A percentile compares a stretch with the other conserved stretches of the same genome.
Evolutionary conservation across 176 grass and related monocot genomes (phyloP).

Genomic region (Elymus sibiricus): DNA sequence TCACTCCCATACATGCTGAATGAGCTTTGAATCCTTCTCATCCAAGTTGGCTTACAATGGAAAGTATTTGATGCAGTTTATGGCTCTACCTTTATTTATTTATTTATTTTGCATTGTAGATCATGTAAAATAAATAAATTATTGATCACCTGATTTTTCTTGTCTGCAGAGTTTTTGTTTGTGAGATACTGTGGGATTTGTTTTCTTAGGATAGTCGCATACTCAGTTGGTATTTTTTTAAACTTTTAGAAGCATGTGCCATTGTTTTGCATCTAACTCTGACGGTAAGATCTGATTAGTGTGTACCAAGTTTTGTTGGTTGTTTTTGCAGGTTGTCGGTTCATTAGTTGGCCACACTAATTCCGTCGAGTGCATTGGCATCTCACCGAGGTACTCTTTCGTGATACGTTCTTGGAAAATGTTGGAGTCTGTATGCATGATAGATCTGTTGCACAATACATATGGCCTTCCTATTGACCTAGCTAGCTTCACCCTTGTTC

Average conservation of each 20-base stretch:
- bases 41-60: background rate
- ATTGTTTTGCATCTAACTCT: background rate
- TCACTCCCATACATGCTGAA: too few species aligned
- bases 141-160: background rate
- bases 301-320: background rate
- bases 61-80: background rate
- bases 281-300: background rate
- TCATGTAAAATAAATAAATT: background rate
- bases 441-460: too few species aligned
- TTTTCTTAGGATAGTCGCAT: background rate
- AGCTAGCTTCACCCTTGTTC: too few species aligned
- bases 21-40: background rate
- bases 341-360: conserved; percentile 50
- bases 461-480: too few species aligned
- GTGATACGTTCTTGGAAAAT: too few species aligned
- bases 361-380: conserved; percentile 69
- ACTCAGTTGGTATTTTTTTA: background rate
- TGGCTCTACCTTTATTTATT: too few species aligned
- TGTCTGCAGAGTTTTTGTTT: background rate
- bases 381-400: conserved; percentile 50
- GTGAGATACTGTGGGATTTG: background rate
- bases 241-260: background rate
- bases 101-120: background rate
- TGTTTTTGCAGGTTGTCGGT: conserved; percentile 48
- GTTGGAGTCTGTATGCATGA: too few species aligned